Percentiles rank a stretch among this genome's conserved stretches.
Conservation (phyloP, 805 yeast genomes). For the Kregervanrija pseudodelftensis region DNA sequence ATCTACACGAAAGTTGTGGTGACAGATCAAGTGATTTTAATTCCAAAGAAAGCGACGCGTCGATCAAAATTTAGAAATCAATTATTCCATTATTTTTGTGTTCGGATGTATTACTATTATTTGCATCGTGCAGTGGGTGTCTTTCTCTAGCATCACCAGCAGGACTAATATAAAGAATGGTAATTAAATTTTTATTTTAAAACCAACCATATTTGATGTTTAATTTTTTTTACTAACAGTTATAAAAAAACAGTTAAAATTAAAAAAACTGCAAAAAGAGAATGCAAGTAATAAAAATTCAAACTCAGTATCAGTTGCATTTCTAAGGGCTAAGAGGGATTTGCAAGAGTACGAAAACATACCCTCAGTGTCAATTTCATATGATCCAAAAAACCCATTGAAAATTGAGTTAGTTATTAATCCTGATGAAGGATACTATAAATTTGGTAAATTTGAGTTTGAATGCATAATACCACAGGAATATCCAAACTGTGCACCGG, state of each 20-base stretch:
- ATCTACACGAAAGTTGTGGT: too few species aligned
- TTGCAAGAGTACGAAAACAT: conserved; percentile 56
- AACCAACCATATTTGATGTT: too few species aligned
- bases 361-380: conserved; percentile 30
- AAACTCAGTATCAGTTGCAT: conserved; percentile 43
- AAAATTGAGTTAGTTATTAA: conserved; percentile 47
- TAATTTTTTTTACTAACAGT: not conserved
- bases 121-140: too few species aligned
- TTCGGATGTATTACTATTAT: too few species aligned
- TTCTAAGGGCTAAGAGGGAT: conserved; percentile 70
- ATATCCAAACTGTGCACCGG: conserved; percentile 92
- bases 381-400: conserved; percentile 52
- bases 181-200: too few species aligned
- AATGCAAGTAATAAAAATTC: conserved; percentile 1
- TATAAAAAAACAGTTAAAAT: conserved; percentile 16
- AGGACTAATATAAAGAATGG: too few species aligned
- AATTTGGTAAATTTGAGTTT: conserved; percentile 64
- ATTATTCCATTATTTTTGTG: too few species aligned
- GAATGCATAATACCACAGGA: conserved; percentile 57
- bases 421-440: conserved; percentile 71
- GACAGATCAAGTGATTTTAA: too few species aligned
- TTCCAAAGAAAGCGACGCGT: too few species aligned
- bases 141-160: too few species aligned
- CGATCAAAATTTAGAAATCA: too few species aligned
- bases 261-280: conserved; percentile 26